Evolutionary conservation across 768 basidiomycete genomes (phyloP), one percentile per base, ranked within the genome.

Genomic region (Boletus rubropictus): DNA sequence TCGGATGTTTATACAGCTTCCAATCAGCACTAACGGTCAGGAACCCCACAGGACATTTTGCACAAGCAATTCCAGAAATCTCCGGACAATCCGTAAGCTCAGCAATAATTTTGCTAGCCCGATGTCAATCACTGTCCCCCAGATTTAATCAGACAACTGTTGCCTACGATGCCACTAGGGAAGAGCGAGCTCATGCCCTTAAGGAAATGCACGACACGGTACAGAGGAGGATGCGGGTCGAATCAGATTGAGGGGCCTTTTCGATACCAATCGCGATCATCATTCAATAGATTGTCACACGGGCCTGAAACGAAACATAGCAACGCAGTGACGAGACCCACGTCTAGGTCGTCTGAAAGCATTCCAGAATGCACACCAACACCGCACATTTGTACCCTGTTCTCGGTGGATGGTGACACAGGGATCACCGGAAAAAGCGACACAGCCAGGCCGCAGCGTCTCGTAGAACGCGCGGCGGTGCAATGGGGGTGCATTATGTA

Each of bases 41-140:
- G n/a, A n/a, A n/a, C n/a, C n/a, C n/a, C 44, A 53, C 61, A 91
- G 80, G 93, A 97, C 50, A 69, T 92, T 40, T 69, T 96, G 39
- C 85, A 80, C 79, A 96, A 95, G 69, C 82, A 90, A 65, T 97
- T 97, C 81, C 89, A 96, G 67, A 97, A 96, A 67, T 84, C 89
- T 2, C 89, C 92, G 0, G 93, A 96, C 52, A 96, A 96, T 67
- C 89, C 93, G 92, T 94, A 69, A 61, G 86, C 29, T 5, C 12
- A 17, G 31, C 4, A 20, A 39, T 33, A 15, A 27, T 41, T 36
- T 40, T 46, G 41, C 46, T 39, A 21, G 53, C 47, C 29, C 15
- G 15, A 50, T 42, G 25, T 38, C 28, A 39, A 51, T 40, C 43
- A 17, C 36, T 29, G 12, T 24, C 39, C 7, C 24, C 17, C 56